A percentile compares a stretch with the other conserved stretches of the same genome.
These are phyloP conservation scores for Lentinula edodes DNA, from an alignment of 768 basidiomycete species.

Conservation along the genomic window DNA sequence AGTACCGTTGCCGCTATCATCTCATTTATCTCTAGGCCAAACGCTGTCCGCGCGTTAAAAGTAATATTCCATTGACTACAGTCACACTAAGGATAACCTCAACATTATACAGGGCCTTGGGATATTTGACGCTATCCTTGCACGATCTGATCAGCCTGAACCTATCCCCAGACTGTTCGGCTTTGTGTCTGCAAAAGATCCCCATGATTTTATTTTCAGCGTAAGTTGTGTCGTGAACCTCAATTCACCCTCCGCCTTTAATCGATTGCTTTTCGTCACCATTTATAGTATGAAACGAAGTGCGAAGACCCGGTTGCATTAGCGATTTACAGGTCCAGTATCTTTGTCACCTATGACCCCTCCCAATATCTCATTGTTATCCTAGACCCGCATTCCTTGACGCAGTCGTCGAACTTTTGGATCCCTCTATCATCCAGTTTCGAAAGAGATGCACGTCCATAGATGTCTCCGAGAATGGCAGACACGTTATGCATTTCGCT, in stretches of 20 bases:
- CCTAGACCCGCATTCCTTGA: constrained; percentile 48
- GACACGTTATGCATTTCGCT: constrained; percentile 35
- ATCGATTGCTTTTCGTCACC: background rate
- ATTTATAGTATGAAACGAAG: constrained; percentile 10
- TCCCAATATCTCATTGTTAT: background rate
- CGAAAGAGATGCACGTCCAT: constrained; percentile 42
- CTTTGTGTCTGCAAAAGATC: constrained; percentile 36
- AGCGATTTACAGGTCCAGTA: constrained; percentile 37
- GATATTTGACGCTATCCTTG: constrained; percentile 35
- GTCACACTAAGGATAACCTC: background rate
- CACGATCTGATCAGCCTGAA: constrained; percentile 25
- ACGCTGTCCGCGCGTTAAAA: constrained; percentile 38
- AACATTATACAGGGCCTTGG: constrained; percentile 28
- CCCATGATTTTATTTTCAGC: constrained; percentile 39
- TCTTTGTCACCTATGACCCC: constrained; percentile 1
- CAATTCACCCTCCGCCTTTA: background rate
- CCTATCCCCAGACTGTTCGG: constrained; percentile 27
- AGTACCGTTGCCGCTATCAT: background rate
- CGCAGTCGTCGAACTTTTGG: constrained; percentile 36
- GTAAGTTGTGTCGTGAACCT: constrained; percentile 20
- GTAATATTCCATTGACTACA: background rate
- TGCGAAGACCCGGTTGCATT: constrained; percentile 30
- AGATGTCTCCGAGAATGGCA: constrained; percentile 15
- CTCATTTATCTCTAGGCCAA: constrained; percentile 32
- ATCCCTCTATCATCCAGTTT: constrained; percentile 39